Conservation (phyloP, 2,329 filamentous ascomycete genomes). For the Fusarium algeriense region DNA sequence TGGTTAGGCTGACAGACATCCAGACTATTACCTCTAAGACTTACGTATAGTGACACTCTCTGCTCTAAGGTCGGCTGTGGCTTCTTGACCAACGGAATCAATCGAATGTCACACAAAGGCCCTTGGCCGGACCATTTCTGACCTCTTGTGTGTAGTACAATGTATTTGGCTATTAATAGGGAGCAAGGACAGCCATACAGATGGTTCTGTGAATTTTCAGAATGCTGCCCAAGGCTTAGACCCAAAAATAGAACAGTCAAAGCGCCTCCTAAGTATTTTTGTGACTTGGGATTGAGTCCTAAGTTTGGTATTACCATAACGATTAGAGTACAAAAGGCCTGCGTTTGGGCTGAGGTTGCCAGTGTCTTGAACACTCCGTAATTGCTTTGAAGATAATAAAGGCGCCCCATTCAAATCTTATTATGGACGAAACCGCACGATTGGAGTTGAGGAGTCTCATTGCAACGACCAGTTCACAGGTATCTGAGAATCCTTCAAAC, state of each 20-base stretch:
- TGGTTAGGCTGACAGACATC: no score
- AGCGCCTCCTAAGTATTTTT: neutral
- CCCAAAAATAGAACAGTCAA: no score
- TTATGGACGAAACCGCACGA: neutral
- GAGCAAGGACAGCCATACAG: neutral
- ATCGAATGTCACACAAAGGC: neutral
- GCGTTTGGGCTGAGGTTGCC: neutral
- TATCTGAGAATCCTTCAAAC: neutral
- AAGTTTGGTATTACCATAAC: no score
- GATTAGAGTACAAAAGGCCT: no score
- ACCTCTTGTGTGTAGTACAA: neutral
- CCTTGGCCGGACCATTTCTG: neutral
- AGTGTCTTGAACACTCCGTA: neutral
- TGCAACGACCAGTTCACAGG: fast-evolving
- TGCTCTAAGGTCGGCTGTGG: neutral
- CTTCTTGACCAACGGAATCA: neutral
- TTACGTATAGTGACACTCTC: neutral
- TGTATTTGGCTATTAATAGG: no score
- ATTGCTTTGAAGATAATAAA: no score
- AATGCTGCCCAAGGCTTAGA: neutral
- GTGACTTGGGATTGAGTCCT: neutral
- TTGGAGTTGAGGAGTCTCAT: neutral
- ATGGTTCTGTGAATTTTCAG: neutral
- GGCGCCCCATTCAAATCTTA: no score
- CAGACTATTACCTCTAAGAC: neutral